These are phyloP conservation scores for Ophiorrhiza pumila DNA, from an alignment of 257 asterid species.

Conservation along the genomic window DNA sequence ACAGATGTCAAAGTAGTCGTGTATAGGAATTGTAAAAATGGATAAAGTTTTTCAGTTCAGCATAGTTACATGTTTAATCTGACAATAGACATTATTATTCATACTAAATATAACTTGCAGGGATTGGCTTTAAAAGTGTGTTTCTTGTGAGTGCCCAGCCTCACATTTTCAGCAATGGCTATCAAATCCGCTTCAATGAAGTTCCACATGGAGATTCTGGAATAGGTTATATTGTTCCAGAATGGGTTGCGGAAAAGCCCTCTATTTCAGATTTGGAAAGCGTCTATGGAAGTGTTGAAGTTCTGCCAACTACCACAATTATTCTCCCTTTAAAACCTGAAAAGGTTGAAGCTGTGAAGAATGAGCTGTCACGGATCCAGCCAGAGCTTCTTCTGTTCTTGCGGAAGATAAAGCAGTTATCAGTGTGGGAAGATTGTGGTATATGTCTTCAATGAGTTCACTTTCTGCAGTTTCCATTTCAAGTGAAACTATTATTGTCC, in stretches of 20 bases:
- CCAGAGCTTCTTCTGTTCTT: neutral
- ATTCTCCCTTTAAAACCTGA: neutral
- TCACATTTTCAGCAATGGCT: slow-evolving; percentile 36
- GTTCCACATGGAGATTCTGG: neutral
- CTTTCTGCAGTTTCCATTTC: neutral
- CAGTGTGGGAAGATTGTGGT: neutral
- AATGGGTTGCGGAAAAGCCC: slow-evolving; percentile 6
- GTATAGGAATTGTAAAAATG: too few species aligned
- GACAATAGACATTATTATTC: too few species aligned
- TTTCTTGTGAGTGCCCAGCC: slow-evolving; percentile 37
- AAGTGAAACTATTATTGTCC: neutral
- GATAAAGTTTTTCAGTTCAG: too few species aligned
- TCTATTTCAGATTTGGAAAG: neutral
- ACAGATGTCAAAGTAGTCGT: too few species aligned
- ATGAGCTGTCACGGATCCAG: neutral
- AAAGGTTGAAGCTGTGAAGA: neutral
- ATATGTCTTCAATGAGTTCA: neutral
- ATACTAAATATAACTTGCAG: slow-evolving; percentile 4
- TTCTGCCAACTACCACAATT: neutral
- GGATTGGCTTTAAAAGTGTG: slow-evolving; percentile 44
- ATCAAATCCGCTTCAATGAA: slow-evolving; percentile 34
- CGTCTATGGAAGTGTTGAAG: neutral
- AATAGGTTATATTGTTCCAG: slow-evolving; percentile 14
- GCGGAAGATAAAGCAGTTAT: neutral
- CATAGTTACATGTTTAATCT: too few species aligned